These are phyloP conservation scores for Populus hybrid DNA, from an alignment of 441 rosid genomes.

Conservation along the genomic window DNA sequence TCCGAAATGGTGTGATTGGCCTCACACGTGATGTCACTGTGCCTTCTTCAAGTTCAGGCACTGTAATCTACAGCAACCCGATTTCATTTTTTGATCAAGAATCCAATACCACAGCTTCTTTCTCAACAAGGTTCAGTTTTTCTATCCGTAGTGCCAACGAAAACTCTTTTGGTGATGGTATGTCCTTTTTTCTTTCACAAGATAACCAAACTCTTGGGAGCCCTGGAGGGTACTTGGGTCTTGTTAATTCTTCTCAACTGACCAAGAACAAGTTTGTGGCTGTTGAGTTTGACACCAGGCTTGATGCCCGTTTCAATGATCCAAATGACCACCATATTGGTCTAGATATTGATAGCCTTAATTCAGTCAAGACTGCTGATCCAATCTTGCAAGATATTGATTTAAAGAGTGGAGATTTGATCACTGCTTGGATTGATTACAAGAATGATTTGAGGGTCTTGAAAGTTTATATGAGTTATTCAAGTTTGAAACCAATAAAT, in stretches of 20 bases:
- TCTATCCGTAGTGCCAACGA: conserved; percentile 57
- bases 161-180: conserved; percentile 72
- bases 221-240: conserved; percentile 74
- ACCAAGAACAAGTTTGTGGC: conserved; percentile 79
- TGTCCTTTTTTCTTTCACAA: conserved; percentile 84
- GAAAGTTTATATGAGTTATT: conserved; percentile 65
- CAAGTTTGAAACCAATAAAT: conserved; percentile 47
- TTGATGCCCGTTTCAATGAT: conserved; percentile 59
- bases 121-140: conserved; percentile 73
- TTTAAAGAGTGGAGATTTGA: conserved; percentile 65
- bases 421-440: conserved; percentile 85
- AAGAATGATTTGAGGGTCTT: conserved; percentile 57
- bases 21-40: conserved; percentile 78
- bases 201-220: conserved; percentile 67
- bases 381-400: conserved; percentile 46
- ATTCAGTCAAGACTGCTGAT: conserved; percentile 62
- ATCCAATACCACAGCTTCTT: conserved; percentile 75
- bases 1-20: conserved; percentile 68
- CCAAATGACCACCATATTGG: conserved; percentile 75
- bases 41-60: conserved; percentile 82
- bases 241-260: conserved; percentile 67
- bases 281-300: conserved; percentile 72
- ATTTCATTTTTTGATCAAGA: conserved; percentile 59
- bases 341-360: conserved; percentile 63
- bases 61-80: conserved; percentile 62